Base-by-base conservation (phyloP, 768 basidiomycete species). In the Tricholoma furcatifolium region DNA sequence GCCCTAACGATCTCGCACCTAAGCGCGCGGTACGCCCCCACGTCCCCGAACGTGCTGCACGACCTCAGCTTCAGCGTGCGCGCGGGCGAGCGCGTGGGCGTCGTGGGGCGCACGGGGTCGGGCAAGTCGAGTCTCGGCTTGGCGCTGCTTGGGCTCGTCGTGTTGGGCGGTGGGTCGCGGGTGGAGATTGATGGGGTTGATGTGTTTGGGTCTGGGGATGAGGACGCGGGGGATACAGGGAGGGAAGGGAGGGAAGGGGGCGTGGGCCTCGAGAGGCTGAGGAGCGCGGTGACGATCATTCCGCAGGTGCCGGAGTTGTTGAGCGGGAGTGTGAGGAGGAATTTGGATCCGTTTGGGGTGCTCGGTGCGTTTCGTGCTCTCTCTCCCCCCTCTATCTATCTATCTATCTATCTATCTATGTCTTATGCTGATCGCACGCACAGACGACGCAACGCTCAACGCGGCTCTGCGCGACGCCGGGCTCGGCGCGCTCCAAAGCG, bases 341-440 rank as follows among this genome's bases (percentile, higher is more conserved):
- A 88, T 59, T 66, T 87, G 15, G 85, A 88, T 60, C 85, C 83
- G 0, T 86, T 85, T 60, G 70, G 73, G 8, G 74, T 82, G 47
- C 74, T 81, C 56, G 77, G 54, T 58, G 17, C 0, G 39, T 27
- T 6, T n/a, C 6, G 17, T 11, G 12, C 8, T 30, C 20, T 32
- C 8, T 11, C n/a, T 43, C 18, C 23, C 9, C 32, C 31, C 1
- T 7, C 15, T 1, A 7, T 27, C 27, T n/a, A n/a, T n/a, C n/a
- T n/a, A n/a, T n/a, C n/a, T n/a, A n/a, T n/a, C n/a, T n/a, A n/a
- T n/a, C n/a, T n/a, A n/a, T n/a, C n/a, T n/a, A n/a, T n/a, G n/a
- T n/a, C n/a, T n/a, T n/a, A n/a, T n/a, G n/a, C n/a, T n/a, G n/a
- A n/a, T n/a, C n/a, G n/a, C n/a, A 14, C 14, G 3, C 14, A 31